Conservation (phyloP, 768 basidiomycete genomes). For the Ephemerocybe angulata region DNA sequence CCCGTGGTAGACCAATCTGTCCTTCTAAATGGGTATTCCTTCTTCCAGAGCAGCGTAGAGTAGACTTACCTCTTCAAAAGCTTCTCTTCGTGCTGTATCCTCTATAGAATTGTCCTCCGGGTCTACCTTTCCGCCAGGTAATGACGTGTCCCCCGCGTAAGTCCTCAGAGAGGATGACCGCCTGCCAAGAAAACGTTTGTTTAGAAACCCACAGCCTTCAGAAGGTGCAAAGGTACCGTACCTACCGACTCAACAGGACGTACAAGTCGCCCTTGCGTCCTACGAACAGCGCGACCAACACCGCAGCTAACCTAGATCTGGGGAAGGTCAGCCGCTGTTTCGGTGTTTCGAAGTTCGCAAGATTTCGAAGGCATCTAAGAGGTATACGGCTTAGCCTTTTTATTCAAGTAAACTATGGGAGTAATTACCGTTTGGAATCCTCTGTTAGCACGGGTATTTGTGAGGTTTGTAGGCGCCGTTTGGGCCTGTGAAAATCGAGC, state of each 20-base stretch:
- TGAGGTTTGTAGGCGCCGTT: conserved; percentile 32
- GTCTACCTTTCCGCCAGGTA: conserved; percentile 85
- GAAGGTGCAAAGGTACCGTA: conserved; percentile 15
- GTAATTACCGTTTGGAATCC: conserved; percentile 46
- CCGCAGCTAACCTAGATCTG: conserved; percentile 62
- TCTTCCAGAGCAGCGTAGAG: too few species aligned
- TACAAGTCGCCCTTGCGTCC: conserved; percentile 82
- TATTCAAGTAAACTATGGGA: not conserved
- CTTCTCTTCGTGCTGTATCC: conserved; percentile 86
- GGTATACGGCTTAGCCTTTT: not conserved
- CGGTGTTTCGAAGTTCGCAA: conserved; percentile 46
- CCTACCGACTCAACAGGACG: conserved; percentile 79
- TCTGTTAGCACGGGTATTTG: conserved; percentile 46
- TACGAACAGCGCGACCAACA: conserved; percentile 81
- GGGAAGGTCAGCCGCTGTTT: conserved; percentile 45
- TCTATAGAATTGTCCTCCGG: conserved; percentile 63
- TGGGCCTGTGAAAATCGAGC: conserved; percentile 9
- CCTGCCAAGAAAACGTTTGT: conserved; percentile 34
- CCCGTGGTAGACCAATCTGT: conserved; percentile 80
- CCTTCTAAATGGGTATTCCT: too few species aligned
- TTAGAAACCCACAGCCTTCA: not conserved
- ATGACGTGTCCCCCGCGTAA: conserved; percentile 84
- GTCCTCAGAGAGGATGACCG: conserved; percentile 68
- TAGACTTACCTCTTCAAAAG: conserved; percentile 77
- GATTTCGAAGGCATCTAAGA: conserved; percentile 53